These are phyloP conservation scores for Talaromyces sp. DNA, from an alignment of 2,329 filamentous ascomycete species.

Conservation along the genomic window DNA sequence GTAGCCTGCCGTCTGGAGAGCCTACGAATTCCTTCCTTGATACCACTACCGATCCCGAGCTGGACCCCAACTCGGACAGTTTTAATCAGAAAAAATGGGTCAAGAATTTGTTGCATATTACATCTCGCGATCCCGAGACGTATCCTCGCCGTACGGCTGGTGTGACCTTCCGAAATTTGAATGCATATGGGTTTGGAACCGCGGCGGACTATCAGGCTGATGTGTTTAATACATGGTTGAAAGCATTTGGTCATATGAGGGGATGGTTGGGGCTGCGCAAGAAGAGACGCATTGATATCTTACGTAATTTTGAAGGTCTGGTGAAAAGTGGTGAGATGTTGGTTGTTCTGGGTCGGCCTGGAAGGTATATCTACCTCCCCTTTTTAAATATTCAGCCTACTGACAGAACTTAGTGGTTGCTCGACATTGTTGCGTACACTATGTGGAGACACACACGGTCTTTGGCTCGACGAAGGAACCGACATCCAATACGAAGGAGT, in stretches of 20 bases:
- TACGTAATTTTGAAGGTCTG: constrained; percentile 64
- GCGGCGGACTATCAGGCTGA: constrained; percentile 45
- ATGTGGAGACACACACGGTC: constrained; percentile 74
- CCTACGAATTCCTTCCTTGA: constrained; percentile 38
- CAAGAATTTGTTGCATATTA: constrained; percentile 38
- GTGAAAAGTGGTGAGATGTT: constrained; percentile 58
- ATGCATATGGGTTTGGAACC: constrained; percentile 43
- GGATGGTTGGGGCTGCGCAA: constrained; percentile 32
- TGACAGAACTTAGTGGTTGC: constrained; percentile 47
- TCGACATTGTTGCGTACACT: constrained; percentile 81
- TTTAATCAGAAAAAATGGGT: constrained; percentile 48
- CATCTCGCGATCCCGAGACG: constrained; percentile 30
- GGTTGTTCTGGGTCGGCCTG: constrained; percentile 53
- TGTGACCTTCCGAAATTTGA: constrained; percentile 45
- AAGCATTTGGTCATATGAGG: constrained; percentile 33
- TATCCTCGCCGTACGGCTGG: constrained; percentile 37
- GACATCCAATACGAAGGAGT: constrained; percentile 71
- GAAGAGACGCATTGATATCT: constrained; percentile 56
- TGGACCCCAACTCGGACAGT: constrained; percentile 42
- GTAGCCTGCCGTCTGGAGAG: constrained; percentile 3
- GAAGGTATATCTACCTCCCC: constrained; percentile 21
- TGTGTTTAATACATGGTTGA: constrained; percentile 40
- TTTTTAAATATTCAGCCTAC: neutral
- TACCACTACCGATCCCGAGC: constrained; percentile 31
- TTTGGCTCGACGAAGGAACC: constrained; percentile 64